Percentiles rank a stretch among this genome's conserved stretches.
phyloP scores from a whole-genome alignment of 345 rosid genomes.

The Salix koriyanagi region DNA sequence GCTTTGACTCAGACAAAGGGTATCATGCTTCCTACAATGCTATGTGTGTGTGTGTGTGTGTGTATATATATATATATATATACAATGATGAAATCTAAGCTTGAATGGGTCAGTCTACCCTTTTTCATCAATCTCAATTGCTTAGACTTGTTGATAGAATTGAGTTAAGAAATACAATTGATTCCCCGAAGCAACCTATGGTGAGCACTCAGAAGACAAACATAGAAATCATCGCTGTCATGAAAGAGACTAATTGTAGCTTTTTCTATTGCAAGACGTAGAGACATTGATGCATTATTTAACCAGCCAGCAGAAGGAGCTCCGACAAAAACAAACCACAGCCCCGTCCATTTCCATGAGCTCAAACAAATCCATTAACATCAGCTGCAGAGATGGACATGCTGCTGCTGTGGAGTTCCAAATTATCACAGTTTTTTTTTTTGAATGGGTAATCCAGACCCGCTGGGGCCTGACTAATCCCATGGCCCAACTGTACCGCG shows the following conservation, averaged over 20 bases:
- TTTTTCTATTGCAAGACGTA: not conserved
- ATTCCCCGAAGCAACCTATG: not conserved
- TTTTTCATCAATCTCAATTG: not conserved
- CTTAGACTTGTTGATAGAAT: not conserved
- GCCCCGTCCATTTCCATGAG: no score
- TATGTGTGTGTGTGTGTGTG: not conserved
- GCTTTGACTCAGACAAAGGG: constrained; percentile 30
- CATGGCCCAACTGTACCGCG: no score
- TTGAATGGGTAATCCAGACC: no score
- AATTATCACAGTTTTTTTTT: no score
- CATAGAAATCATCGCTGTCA: constrained; percentile 22
- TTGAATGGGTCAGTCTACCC: constrained; percentile 11
- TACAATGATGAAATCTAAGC: not conserved
- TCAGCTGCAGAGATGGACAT: no score
- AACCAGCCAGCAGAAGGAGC: not conserved
- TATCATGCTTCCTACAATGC: not conserved
- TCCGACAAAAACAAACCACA: no score
- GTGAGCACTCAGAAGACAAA: not conserved
- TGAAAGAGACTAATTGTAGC: constrained; percentile 28
- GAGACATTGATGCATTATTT: not conserved
- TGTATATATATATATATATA: no score
- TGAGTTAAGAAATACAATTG: not conserved
- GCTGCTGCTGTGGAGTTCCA: no score
- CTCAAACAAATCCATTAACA: no score
- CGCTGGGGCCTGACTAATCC: no score